phyloP scores from a whole-genome alignment of 2,329 filamentous ascomycete species.

The Penicillium sp. region DNA sequence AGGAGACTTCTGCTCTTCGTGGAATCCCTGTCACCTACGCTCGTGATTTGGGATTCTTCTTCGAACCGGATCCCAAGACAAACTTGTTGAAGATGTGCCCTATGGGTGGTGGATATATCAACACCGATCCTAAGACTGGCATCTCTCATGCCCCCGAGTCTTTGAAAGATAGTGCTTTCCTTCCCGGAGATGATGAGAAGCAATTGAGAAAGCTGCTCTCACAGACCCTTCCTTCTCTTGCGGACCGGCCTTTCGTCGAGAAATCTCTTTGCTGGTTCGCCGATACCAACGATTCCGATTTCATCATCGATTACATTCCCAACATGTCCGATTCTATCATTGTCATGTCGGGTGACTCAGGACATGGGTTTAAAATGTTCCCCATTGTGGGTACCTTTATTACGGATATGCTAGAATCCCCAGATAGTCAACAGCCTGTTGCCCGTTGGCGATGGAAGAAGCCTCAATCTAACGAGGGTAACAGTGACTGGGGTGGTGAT shows the following conservation, averaged over 20 bases:
- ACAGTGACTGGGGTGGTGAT: conserved; percentile 48
- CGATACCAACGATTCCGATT: conserved; percentile 65
- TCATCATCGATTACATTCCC: conserved; percentile 63
- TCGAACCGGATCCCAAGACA: conserved; percentile 65
- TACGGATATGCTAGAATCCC: conserved; percentile 50
- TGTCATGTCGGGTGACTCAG: conserved; percentile 62
- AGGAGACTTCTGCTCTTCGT: conserved; percentile 58
- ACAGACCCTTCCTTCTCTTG: conserved; percentile 58
- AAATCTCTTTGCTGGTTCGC: conserved; percentile 67
- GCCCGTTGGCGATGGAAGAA: conserved; percentile 60
- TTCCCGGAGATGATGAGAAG: conserved; percentile 59
- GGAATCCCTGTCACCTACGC: conserved; percentile 66
- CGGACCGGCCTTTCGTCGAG: conserved; percentile 60
- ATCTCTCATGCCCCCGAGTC: conserved; percentile 50
- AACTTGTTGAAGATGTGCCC: conserved; percentile 65
- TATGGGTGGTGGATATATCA: conserved; percentile 60
- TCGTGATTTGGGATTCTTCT: conserved; percentile 67
- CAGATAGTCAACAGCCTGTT: conserved; percentile 45
- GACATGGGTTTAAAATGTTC: conserved; percentile 67
- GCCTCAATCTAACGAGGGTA: conserved; percentile 26
- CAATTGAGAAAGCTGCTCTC: conserved; percentile 56
- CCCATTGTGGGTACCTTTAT: conserved; percentile 64
- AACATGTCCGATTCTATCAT: conserved; percentile 53
- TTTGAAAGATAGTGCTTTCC: conserved; percentile 45
- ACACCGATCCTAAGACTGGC: conserved; percentile 50